Percentiles rank a stretch among this genome's conserved stretches.
Conservation (phyloP, 352 stramenopile species). For the Peronospora belbahrii region DNA sequence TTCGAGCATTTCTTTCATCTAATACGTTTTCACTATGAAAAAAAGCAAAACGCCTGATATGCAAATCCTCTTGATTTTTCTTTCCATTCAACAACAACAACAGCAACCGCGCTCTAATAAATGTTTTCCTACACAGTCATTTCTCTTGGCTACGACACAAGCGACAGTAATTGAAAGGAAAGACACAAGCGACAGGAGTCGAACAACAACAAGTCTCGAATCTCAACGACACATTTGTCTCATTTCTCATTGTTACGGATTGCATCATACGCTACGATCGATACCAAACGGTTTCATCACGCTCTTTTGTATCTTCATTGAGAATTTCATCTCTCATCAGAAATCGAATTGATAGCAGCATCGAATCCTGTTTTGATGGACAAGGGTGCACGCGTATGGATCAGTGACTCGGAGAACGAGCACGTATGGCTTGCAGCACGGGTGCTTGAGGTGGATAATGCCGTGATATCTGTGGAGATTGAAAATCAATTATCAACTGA, state of each 20-base stretch:
- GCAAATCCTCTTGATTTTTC: not conserved
- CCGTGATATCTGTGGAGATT: conserved; percentile 25
- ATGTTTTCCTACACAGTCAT: conserved; percentile 5
- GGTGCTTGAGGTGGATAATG: conserved; percentile 14
- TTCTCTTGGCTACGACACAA: conserved; percentile 15
- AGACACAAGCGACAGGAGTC: no score
- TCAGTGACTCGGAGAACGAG: conserved; percentile 41
- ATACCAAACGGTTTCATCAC: no score
- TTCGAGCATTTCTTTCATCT: not conserved
- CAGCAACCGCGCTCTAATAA: no score
- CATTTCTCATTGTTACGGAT: no score
- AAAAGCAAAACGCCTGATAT: conserved; percentile 32
- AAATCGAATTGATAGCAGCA: no score
- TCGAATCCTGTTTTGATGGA: conserved; percentile 68
- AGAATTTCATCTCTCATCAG: no score
- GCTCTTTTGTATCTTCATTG: no score
- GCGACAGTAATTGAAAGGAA: no score
- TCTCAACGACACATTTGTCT: no score
- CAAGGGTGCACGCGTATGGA: conserved; percentile 59
- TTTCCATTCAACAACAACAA: no score
- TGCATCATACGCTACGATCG: no score
- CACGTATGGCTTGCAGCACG: conserved; percentile 57
- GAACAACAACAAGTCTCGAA: no score
- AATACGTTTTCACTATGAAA: not conserved
- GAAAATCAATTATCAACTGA: conserved; percentile 7